Evolutionary conservation across 2,329 filamentous ascomycete species (phyloP).

Genomic region (Rhinocladiella mackenziei): DNA sequence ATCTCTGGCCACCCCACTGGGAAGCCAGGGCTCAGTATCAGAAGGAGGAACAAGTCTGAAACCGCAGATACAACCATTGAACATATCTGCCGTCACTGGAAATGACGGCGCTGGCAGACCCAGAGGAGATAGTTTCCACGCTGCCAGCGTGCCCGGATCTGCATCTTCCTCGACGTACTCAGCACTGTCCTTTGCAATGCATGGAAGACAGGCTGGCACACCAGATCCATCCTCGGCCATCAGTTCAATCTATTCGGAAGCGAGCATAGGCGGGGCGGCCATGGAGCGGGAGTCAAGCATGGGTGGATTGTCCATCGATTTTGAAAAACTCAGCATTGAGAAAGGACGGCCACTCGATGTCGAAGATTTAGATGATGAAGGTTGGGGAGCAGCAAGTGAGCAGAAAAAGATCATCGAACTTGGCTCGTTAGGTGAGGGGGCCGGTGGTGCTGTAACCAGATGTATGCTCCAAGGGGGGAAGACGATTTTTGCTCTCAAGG

Average conservation of each 20-base stretch:
- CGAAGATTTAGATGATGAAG: constrained; percentile 89
- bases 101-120: constrained; percentile 78
- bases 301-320: constrained; percentile 68
- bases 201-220: constrained; percentile 59
- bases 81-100: constrained; percentile 41
- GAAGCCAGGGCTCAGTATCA: constrained; percentile 68
- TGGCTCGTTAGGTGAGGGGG: constrained; percentile 87
- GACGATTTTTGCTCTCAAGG: constrained; percentile 94
- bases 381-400: constrained; percentile 88
- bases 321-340: constrained; percentile 77
- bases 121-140: constrained; percentile 77
- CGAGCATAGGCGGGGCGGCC: constrained; percentile 66
- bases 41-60: constrained; percentile 55
- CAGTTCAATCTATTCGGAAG: constrained; percentile 76
- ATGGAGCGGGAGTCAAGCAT: constrained; percentile 83
- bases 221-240: constrained; percentile 86
- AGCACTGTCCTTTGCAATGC: constrained; percentile 74
- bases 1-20: constrained; percentile 83
- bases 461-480: constrained; percentile 87
- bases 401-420: constrained; percentile 84
- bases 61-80: constrained; percentile 53
- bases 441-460: constrained; percentile 89
- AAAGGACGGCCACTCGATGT: constrained; percentile 82
- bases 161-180: constrained; percentile 86
- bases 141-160: constrained; percentile 74